Evolutionary conservation across 805 yeast species (phyloP).

Genomic region (Ogataea pilisensis): DNA sequence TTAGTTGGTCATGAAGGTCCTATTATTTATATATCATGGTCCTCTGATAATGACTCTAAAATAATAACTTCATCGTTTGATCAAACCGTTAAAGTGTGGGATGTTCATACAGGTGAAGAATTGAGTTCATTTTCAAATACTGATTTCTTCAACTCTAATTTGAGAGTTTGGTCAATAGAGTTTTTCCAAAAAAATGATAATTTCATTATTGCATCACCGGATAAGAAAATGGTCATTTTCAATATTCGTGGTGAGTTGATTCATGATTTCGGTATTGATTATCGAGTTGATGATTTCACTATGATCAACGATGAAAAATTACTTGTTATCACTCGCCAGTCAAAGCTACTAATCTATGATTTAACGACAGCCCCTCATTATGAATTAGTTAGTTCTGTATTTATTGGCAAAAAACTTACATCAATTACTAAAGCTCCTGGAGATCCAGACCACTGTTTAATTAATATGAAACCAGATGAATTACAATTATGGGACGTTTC

Average conservation of each 20-base stretch:
- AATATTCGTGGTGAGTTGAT: conserved; percentile 30
- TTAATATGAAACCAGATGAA: conserved; percentile 71
- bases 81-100: conserved; percentile 67
- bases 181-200: conserved; percentile 48
- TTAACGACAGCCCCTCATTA: conserved; percentile 25
- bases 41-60: conserved; percentile 56
- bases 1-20: conserved; percentile 47
- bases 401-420: conserved; percentile 56
- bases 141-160: conserved; percentile 17
- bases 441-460: conserved; percentile 49
- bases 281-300: conserved; percentile 64
- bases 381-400: conserved; percentile 34
- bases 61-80: conserved; percentile 73
- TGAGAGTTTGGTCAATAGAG: conserved; percentile 55
- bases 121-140: conserved; percentile 18
- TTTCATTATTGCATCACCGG: conserved; percentile 75
- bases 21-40: conserved; percentile 69
- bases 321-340: conserved; percentile 61
- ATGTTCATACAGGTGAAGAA: conserved; percentile 37
- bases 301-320: conserved; percentile 60
- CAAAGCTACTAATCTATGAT: conserved; percentile 57
- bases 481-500: conserved; percentile 77
- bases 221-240: conserved; percentile 54
- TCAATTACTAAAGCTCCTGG: conserved; percentile 54
- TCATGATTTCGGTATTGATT: conserved; percentile 23